Evolutionary conservation across 208 protist species (phyloP).

Genomic region (Leishmania tarentolae): DNA sequence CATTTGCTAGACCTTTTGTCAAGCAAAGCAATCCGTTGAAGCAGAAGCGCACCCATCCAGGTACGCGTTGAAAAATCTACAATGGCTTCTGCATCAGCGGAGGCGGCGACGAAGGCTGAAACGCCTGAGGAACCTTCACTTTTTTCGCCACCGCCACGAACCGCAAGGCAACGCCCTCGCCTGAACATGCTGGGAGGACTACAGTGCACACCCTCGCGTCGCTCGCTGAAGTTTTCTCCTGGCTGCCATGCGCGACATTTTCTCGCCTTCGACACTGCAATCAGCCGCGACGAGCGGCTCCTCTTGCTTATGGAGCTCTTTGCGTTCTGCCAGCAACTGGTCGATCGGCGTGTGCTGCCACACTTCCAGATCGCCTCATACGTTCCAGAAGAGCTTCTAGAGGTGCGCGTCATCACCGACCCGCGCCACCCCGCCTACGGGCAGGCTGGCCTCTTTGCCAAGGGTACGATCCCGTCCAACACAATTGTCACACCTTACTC

Average conservation of each 20-base stretch:
- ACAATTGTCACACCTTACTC: constrained; percentile 81
- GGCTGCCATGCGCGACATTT: constrained; percentile 62
- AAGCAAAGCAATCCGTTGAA: not conserved
- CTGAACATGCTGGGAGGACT: constrained; percentile 24
- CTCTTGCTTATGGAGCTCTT: constrained; percentile 74
- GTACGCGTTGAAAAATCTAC: too few species aligned
- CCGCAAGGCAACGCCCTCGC: not conserved
- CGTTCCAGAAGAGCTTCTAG: constrained; percentile 71
- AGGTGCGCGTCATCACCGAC: constrained; percentile 83
- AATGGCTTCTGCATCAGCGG: constrained; percentile 2
- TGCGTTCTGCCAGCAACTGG: constrained; percentile 42
- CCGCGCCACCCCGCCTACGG: constrained; percentile 83
- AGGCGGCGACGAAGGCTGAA: not conserved
- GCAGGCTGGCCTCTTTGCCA: constrained; percentile 86
- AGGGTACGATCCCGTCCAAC: constrained; percentile 62
- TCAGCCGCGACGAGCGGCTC: constrained; percentile 72
- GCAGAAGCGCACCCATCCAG: not conserved
- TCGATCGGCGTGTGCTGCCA: constrained; percentile 44
- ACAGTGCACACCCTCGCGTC: constrained; percentile 63
- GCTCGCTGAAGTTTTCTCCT: constrained; percentile 73
- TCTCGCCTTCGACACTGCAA: constrained; percentile 72
- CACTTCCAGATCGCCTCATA: constrained; percentile 49
- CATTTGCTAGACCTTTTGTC: not conserved
- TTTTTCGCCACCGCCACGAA: not conserved
- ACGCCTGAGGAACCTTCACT: not conserved